Evolutionary conservation across 345 rosid genomes (phyloP), one percentile per base, ranked within the genome.

Genomic region (Arabidopsis suecica): DNA sequence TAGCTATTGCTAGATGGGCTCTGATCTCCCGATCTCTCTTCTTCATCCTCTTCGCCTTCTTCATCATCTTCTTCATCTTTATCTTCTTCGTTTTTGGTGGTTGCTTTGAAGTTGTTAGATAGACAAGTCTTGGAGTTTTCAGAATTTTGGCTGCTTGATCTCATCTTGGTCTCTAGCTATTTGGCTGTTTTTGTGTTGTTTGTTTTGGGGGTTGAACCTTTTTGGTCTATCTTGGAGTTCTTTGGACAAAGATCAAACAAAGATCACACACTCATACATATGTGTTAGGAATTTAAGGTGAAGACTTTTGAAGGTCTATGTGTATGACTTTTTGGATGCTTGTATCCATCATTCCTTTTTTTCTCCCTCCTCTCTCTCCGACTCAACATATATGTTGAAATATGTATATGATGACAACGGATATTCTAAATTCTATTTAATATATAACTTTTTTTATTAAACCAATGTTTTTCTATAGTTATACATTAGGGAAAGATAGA

Each of bases 1-100:
- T 91, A 89, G 85, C 91, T 83, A 69, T 73, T 81, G 74, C 85
- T 84, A 16, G 86, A 78, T 61, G 66, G 78, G 60, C 75, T 79
- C 18, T 79, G 75, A 53, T 71, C 76, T 71, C 80, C 59, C 54
- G 70, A 67, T 16, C 61, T 68, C 69, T 65, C 73, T 60, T 78
- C 73, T 72, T 42, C 65, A 36, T 64, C 67, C 75, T 82, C 65
- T 32, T 59, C 75, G 5, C 8, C 72, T 44, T 67, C 81, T 5
- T 82, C 82, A 14, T 47, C 85, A 9, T 79, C 81, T 2, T 81
- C 82, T 12, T 65, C 80, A 3, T 80, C 82, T 12, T 83, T 83
- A 34, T 80, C 82, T 36, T 16, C 54, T 32, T 32, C 68, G 47
- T 66, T 69, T 37, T 60, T 62, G 54, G 41, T 57, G 68, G 77